Conservation (phyloP, 2,329 filamentous ascomycete species). For the Paecilomyces variotii region DNA sequence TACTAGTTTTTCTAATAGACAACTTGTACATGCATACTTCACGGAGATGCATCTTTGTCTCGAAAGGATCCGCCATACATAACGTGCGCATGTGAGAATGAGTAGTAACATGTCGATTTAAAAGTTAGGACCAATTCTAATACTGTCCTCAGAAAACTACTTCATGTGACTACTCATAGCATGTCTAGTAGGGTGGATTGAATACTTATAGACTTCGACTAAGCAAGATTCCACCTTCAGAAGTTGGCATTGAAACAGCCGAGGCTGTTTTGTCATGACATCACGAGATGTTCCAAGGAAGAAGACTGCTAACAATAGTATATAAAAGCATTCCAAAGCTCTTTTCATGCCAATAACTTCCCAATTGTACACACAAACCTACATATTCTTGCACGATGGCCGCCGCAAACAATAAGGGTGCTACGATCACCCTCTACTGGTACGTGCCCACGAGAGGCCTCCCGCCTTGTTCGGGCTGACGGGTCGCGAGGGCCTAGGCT, state of each 20-base stretch:
- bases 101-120: too few species aligned
- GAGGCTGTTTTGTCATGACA: not conserved
- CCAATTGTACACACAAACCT: not conserved
- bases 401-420: constrained; percentile 15
- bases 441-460: constrained; percentile 17
- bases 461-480: not conserved
- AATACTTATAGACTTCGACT: not conserved
- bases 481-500: constrained; percentile 52
- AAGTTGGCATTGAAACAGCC: not conserved
- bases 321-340: not conserved
- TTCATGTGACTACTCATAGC: too few species aligned
- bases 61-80: too few species aligned
- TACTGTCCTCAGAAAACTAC: too few species aligned
- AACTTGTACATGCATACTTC: too few species aligned
- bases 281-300: not conserved
- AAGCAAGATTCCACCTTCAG: not conserved
- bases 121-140: too few species aligned
- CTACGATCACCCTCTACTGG: constrained; percentile 60
- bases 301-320: not conserved
- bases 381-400: constrained; percentile 8
- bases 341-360: not conserved
- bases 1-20: too few species aligned
- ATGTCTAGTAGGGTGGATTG: too few species aligned
- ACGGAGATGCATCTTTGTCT: too few species aligned
- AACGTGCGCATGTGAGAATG: too few species aligned